Percentiles rank a stretch among this genome's conserved stretches.
Evolutionary conservation across 192 early-diverging fungal species (phyloP).

Genomic region (Haplosporangium gracile): DNA sequence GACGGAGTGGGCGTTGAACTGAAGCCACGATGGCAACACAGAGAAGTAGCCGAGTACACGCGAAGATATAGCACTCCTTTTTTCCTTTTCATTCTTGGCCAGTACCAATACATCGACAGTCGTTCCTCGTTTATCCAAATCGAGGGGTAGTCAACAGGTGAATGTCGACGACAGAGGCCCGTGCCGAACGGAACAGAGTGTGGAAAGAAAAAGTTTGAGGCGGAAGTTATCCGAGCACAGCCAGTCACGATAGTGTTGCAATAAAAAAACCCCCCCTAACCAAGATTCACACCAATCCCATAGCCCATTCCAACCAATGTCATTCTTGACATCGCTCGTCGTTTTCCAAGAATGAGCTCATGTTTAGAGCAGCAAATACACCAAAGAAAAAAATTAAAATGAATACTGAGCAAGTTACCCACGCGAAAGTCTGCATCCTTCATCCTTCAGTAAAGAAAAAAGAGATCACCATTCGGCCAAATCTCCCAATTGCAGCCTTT

Average conservation of each 20-base stretch:
- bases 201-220: not conserved
- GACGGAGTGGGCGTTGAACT: too few species aligned
- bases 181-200: not conserved
- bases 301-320: not conserved
- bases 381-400: not conserved
- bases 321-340: not conserved
- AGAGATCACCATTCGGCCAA: not conserved
- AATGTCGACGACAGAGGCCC: not conserved
- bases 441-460: not conserved
- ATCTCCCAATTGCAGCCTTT: not conserved
- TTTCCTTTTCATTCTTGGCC: not conserved
- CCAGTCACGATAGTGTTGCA: not conserved
- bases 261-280: slow-evolving; percentile 5
- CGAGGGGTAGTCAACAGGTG: not conserved
- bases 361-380: not conserved
- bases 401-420: not conserved
- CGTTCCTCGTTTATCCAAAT: not conserved
- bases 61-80: not conserved
- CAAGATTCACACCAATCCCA: not conserved
- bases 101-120: not conserved
- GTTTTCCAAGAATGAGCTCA: not conserved
- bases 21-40: not conserved
- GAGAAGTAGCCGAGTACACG: not conserved
- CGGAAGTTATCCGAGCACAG: not conserved
- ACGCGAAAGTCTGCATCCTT: not conserved